Base-by-base conservation (phyloP, 192 early-diverging fungal species). In the Geranomyces michiganensis region DNA sequence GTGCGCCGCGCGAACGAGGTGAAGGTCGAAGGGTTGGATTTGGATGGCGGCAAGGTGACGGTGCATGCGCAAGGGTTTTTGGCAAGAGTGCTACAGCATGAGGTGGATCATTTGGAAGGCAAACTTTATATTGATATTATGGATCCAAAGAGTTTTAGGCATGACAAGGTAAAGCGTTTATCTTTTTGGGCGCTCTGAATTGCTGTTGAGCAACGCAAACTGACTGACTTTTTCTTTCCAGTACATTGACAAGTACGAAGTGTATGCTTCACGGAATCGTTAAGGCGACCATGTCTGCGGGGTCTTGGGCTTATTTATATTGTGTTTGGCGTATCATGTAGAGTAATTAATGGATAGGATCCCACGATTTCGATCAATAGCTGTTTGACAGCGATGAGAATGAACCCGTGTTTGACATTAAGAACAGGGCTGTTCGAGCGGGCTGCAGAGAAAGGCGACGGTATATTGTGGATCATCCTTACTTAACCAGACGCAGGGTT, bases 61-160 rank as follows among this genome's bases (percentile, higher is more conserved):
- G 27, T 71, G 33, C 45, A 56, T 29, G 66, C 73, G 48, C 36
- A 63, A 4, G 73, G 73, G 26, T 22, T 77, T 67, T 30, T 81
- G 51, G 81, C 84, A 4, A 47, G 74, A 46, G 56, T 86, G 4
- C 43, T 86, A 19, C 84, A 86, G 68, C 84, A 86, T 53, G 84
- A 86, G 49, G 24, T 71, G 17, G 84, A 86, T 48, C 84, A 86
- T 77, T 49, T 86, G 65, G 76, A 86, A 13, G 84, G 80, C 0
- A 63, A 67, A 21, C 47, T 77, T 1, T 73, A 72, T 44, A 63
- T 75, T 17, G 84, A 86, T 56, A 71, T 63, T 26, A 81, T 81
- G 81, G 79, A 79, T 1, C 33, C 51, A 24, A 30, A 76, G 60
- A 76, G 70, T 53, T 62, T 86, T 21, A 46, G 84, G 69, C 81